Percentiles rank a stretch among this genome's conserved stretches.
Evolutionary conservation across 2,329 filamentous ascomycete genomes (phyloP).

Genomic region (Phialocephala sp.): DNA sequence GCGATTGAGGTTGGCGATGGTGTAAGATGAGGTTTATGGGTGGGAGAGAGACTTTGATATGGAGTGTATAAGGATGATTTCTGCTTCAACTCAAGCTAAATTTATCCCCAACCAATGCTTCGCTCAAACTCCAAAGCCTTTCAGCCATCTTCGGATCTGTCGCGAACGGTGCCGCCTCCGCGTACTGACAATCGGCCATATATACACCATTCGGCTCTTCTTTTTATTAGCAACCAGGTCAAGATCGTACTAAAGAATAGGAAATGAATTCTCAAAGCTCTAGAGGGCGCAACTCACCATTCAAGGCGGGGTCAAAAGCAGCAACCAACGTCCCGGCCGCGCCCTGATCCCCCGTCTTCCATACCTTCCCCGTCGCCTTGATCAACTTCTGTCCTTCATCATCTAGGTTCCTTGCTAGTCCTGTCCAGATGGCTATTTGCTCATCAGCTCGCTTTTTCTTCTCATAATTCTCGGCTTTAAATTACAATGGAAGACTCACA

Average conservation of each 20-base stretch:
- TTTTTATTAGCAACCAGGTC: neutral
- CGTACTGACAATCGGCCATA: constrained; percentile 18
- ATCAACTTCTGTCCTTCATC: constrained; percentile 25
- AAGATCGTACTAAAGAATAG: neutral
- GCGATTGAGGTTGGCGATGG: neutral
- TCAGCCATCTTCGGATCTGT: constrained; percentile 10
- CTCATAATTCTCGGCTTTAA: no score
- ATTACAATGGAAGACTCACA: constrained; percentile 19
- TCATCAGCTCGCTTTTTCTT: neutral
- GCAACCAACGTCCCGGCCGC: constrained; percentile 31
- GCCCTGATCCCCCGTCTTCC: constrained; percentile 31
- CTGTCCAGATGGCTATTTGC: constrained; percentile 28
- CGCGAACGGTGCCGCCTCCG: constrained; percentile 8
- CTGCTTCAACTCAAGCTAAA: constrained; percentile 11
- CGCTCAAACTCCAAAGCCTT: constrained; percentile 16
- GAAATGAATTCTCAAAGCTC: neutral
- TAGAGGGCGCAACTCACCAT: constrained; percentile 8
- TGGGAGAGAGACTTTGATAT: neutral
- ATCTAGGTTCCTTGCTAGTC: constrained; percentile 25
- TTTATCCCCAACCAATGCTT: constrained; percentile 15
- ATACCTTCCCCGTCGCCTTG: constrained; percentile 20
- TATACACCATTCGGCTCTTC: constrained; percentile 3
- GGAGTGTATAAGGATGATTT: neutral
- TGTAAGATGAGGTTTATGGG: neutral
- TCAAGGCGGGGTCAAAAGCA: constrained; percentile 31